Evolutionary conservation across 2,329 filamentous ascomycete species (phyloP), one percentile per base, ranked within the genome.

Genomic region (Neonectria punicea): DNA sequence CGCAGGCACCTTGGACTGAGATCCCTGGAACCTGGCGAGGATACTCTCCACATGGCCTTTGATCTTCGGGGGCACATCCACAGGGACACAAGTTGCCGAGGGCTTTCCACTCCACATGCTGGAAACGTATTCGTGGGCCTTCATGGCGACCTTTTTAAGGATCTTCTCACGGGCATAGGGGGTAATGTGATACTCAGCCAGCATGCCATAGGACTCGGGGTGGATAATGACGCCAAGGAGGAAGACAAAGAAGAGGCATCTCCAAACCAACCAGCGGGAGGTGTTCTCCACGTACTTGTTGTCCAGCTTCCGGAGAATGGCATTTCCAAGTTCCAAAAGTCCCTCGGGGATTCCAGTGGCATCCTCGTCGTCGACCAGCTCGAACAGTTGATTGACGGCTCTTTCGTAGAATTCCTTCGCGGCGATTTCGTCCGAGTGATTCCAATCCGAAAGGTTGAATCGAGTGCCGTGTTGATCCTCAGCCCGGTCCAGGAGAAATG

Each of bases 221-320:
- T 96, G 92, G 53, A 93, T 92, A 74, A 98, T 88, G 58, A 93
- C 91, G 72, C 92, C 91, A 51, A 93, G 86, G 39, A 98, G 84
- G 79, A 96, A 98, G 56, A 91, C 91, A 67, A 93, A 92, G 78
- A 98, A 97, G 67, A 98, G 90, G 90, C 95, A 99, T 76, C 94
- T 92, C 73, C 91, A 93, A 68, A 98, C 90, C 70, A 98, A 87
- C 83, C 94, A 97, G 71, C 90, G 90, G 67, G 93, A 89, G 43
- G 93, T 93, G 70, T 88, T 89, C 70, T 92, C 90, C 67, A 92
- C 89, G 69, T 88, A 88, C 70, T 91, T 90, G 69, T 86, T 86
- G 69, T 93, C 90, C 65, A 97, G 83, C 73, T 94, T 94, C 64
- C 87, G 86, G 49, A 97, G 82, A 65, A 98, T 93, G 68, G 93